Evolutionary conservation across 441 rosid species (phyloP).

Genomic region (Jatropha multifida): DNA sequence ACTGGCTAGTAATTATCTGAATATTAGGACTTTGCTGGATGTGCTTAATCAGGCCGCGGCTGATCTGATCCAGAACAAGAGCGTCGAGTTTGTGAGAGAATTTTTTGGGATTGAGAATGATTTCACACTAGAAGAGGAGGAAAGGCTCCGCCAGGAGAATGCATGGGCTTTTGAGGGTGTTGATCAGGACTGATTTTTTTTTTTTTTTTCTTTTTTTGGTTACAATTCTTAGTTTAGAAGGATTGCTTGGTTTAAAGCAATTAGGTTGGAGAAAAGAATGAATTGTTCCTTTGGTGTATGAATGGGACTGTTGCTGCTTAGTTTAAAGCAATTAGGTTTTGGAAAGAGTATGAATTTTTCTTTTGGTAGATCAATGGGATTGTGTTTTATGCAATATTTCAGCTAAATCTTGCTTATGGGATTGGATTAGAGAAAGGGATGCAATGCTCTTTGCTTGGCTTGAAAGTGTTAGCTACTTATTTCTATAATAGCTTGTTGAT

Average conservation of each 20-base stretch:
- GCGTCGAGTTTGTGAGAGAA: slow-evolving; percentile 36
- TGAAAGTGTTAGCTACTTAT: no score
- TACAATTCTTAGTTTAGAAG: no score
- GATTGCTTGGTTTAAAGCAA: no score
- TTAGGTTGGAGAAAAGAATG: no score
- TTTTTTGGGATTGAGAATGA: slow-evolving; percentile 42
- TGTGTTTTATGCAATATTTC: not conserved
- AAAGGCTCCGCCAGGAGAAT: slow-evolving; percentile 25
- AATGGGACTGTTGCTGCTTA: no score
- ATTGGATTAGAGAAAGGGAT: not conserved
- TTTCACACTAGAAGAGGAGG: slow-evolving; percentile 48
- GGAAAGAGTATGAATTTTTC: not conserved
- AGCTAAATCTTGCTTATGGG: not conserved
- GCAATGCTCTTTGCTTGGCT: no score
- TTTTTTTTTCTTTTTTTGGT: not conserved
- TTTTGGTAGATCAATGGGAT: not conserved
- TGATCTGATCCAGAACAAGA: slow-evolving; percentile 39
- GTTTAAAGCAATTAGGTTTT: not conserved
- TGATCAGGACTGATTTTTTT: slow-evolving; percentile 23
- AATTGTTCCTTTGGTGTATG: no score
- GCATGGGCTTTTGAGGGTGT: slow-evolving; percentile 46
- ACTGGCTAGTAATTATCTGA: slow-evolving; percentile 42
- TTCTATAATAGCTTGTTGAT: no score
- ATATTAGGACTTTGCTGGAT: slow-evolving; percentile 36
- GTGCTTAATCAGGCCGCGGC: slow-evolving; percentile 32